Evolutionary conservation across 2,329 filamentous ascomycete genomes (phyloP).

Genomic region (Xylariaceae sp.): DNA sequence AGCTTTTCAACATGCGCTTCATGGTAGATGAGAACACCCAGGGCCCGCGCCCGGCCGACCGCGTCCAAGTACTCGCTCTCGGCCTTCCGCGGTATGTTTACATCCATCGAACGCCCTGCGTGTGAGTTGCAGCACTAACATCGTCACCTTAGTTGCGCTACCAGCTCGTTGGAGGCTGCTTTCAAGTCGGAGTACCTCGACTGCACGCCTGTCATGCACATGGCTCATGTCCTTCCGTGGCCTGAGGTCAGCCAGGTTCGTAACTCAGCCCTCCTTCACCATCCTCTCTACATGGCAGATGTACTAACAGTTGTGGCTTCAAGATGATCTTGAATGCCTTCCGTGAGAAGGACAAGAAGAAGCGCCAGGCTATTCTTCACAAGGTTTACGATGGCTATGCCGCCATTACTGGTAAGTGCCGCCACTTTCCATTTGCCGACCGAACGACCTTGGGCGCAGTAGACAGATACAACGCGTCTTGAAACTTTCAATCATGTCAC

Average conservation of each 20-base stretch:
- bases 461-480: too few species aligned
- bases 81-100: too few species aligned
- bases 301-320: neutral
- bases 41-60: too few species aligned
- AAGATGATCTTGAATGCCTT: conserved; percentile 22
- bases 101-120: too few species aligned
- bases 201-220: conserved; percentile 34
- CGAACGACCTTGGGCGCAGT: too few species aligned
- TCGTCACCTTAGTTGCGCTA: conserved; percentile 26
- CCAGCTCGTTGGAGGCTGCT: conserved; percentile 35
- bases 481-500: too few species aligned
- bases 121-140: too few species aligned
- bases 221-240: conserved; percentile 21
- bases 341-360: conserved; percentile 25
- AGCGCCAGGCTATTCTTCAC: conserved; percentile 30
- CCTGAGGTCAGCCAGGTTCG: conserved; percentile 22
- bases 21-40: too few species aligned
- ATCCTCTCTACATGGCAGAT: neutral
- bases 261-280: too few species aligned
- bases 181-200: conserved; percentile 30
- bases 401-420: conserved; percentile 9
- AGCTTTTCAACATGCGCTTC: too few species aligned
- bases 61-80: too few species aligned
- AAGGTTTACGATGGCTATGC: conserved; percentile 32
- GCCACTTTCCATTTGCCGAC: neutral